Conservation (phyloP, 495 filamentous ascomycete genomes). For the Tetracladium marchalianum region DNA sequence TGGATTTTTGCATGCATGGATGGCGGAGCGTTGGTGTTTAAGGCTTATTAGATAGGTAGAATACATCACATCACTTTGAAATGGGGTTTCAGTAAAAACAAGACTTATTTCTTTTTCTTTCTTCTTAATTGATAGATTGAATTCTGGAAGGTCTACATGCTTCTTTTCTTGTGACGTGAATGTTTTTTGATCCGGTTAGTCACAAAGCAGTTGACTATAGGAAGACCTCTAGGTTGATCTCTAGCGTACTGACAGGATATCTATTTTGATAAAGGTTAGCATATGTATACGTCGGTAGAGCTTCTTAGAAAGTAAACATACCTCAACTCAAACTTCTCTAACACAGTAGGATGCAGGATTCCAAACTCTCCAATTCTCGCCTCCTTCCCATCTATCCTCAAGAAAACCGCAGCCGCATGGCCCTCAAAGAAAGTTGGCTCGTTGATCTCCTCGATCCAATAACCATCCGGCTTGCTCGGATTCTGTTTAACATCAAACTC, state of each 20-base stretch:
- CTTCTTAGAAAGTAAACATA: conserved; percentile 25
- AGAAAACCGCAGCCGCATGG: conserved; percentile 73
- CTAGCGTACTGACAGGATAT: conserved; percentile 89
- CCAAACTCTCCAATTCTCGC: conserved; percentile 77
- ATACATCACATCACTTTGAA: no score
- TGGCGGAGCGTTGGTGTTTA: neutral
- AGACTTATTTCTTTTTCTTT: no score
- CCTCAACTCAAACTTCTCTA: conserved; percentile 89
- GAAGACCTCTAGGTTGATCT: conserved; percentile 93
- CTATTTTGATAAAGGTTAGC: conserved; percentile 27
- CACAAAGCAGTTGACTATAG: conserved; percentile 36
- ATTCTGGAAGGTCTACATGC: conserved; percentile 3
- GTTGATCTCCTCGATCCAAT: conserved; percentile 89
- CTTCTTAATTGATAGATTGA: no score
- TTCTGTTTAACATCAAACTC: conserved; percentile 41
- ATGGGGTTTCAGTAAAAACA: no score
- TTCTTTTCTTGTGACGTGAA: conserved; percentile 10
- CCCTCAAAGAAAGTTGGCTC: conserved; percentile 87
- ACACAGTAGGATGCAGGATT: conserved; percentile 83
- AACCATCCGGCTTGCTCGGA: conserved; percentile 47
- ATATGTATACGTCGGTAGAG: neutral
- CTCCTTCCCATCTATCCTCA: conserved; percentile 60
- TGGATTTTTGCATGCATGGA: no score
- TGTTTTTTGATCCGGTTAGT: neutral
- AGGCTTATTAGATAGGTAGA: no score